Conservation (phyloP, 179 eudicot species). For the Beta macrorhiza region DNA sequence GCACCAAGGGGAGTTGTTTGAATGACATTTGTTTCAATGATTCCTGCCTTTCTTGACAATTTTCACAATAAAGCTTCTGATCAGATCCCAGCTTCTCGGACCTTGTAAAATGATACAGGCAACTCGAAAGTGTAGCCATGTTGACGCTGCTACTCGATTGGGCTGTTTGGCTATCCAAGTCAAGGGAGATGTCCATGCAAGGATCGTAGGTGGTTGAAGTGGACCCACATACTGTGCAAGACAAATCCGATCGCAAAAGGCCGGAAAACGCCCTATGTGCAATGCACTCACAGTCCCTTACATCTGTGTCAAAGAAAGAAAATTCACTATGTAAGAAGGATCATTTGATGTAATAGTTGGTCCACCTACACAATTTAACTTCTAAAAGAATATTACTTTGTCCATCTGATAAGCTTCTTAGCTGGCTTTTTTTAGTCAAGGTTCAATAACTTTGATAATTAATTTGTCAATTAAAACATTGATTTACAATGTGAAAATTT, state of each 20-base stretch:
- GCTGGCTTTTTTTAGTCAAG: background rate
- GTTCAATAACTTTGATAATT: background rate
- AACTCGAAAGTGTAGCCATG: slow-evolving; percentile 45
- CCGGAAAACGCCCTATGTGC: slow-evolving; percentile 68
- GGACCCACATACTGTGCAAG: slow-evolving; percentile 56
- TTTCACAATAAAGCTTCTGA: slow-evolving; percentile 58
- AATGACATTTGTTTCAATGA: slow-evolving; percentile 65
- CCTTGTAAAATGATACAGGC: slow-evolving; percentile 56
- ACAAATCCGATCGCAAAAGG: slow-evolving; percentile 54
- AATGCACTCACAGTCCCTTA: slow-evolving; percentile 56
- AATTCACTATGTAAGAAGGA: slow-evolving; percentile 20
- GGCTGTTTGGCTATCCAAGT: slow-evolving; percentile 33
- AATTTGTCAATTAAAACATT: background rate
- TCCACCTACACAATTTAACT: background rate
- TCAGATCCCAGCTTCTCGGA: slow-evolving; percentile 62
- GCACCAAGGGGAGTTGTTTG: slow-evolving; percentile 53
- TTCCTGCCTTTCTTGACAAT: slow-evolving; percentile 53
- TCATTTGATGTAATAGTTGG: background rate
- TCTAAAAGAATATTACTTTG: background rate
- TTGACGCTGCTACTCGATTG: slow-evolving; percentile 21
- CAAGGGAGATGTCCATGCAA: slow-evolving; percentile 56
- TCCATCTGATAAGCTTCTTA: too few relatives aligned
- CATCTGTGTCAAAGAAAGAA: slow-evolving; percentile 36
- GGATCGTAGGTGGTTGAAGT: slow-evolving; percentile 64
- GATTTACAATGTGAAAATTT: background rate